Base-by-base conservation (phyloP, 176 grass and related monocot genomes). In the Typha latifolia region DNA sequence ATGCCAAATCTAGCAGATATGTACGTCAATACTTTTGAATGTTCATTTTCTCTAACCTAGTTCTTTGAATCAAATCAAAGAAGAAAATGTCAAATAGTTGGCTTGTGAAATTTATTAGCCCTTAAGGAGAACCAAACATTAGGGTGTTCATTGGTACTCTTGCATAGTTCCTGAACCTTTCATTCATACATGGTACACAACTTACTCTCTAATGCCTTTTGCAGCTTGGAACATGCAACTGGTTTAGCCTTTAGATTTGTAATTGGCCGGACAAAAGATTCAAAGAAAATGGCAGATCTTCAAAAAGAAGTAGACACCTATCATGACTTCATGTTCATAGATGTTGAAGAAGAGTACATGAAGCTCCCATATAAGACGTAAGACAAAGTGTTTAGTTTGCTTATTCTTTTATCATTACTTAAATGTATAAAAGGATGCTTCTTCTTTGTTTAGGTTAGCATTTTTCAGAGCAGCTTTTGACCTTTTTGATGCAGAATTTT, bases 191-290 rank as follows among this genome's bases (percentile, higher is more conserved):
- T 37, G 34, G 34, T 6, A 6, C 5, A 37, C 34, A n/a, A 62
- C 14, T 69, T 32, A 27, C 20, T 3, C 12, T 49, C 59, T 62
- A 47, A 59, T 77, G 12, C 50, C 62, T 81, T 34, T 82, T 84
- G 65, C 81, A 99, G 94, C 64, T 92, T 99, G 68, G 94, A 93
- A 56, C 82, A 85, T 78, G 77, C 66, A 68, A 89, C 77, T 84
- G 85, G 92, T 63, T 84, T 96, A 74, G 79, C 87, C 71, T 91
- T 91, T 91, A 88, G 92, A 62, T 96, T 96, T 91, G 88, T 96
- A 8, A 69, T 91, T 87, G 79, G 55, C 20, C 75, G 24, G 27
- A 82, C 86, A 66, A 85, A 90, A 51, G 83, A 99, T 71, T 72
- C 85, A 66, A 69, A 82, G 67, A 97, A 90, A 74, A 87, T 82